phyloP scores from a whole-genome alignment of 2,329 filamentous ascomycete genomes.

The Alternaria brassicicola region DNA sequence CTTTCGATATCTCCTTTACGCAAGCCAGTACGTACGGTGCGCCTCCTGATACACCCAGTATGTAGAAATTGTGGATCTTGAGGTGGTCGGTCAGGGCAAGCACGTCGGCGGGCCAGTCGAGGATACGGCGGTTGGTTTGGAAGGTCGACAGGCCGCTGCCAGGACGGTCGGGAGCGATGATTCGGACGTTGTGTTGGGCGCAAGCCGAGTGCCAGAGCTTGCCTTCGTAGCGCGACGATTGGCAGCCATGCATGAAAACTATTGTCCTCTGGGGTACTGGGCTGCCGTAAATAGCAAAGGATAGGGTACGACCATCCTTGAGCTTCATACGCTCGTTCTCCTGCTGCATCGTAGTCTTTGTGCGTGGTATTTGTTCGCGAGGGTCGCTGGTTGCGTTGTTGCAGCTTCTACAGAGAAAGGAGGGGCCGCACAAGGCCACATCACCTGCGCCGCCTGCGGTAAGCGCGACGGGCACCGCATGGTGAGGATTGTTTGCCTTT shows the following conservation, averaged over 20 bases:
- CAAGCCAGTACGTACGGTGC: conserved; percentile 58
- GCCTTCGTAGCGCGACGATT: conserved; percentile 53
- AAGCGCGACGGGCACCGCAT: conserved; percentile 9
- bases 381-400: neutral
- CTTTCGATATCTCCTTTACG: conserved; percentile 46
- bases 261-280: conserved; percentile 49
- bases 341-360: conserved; percentile 9
- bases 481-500: conserved; percentile 2
- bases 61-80: conserved; percentile 49
- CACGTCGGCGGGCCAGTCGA: conserved; percentile 54
- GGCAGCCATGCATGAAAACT: conserved; percentile 54
- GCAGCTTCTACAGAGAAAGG: neutral
- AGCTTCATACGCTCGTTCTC: conserved; percentile 37
- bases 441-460: neutral
- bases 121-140: conserved; percentile 46
- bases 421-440: conserved; percentile 4
- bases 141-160: conserved; percentile 53
- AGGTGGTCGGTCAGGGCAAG: conserved; percentile 50
- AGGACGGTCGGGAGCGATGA: conserved; percentile 54
- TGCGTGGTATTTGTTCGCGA: neutral
- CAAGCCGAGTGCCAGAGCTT: conserved; percentile 44
- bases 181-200: conserved; percentile 44
- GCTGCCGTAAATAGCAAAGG: conserved; percentile 54
- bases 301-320: conserved; percentile 49
- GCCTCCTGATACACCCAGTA: conserved; percentile 56